Evolutionary conservation across 768 basidiomycete genomes (phyloP).

Genomic region (Mycena olivaceomarginata): DNA sequence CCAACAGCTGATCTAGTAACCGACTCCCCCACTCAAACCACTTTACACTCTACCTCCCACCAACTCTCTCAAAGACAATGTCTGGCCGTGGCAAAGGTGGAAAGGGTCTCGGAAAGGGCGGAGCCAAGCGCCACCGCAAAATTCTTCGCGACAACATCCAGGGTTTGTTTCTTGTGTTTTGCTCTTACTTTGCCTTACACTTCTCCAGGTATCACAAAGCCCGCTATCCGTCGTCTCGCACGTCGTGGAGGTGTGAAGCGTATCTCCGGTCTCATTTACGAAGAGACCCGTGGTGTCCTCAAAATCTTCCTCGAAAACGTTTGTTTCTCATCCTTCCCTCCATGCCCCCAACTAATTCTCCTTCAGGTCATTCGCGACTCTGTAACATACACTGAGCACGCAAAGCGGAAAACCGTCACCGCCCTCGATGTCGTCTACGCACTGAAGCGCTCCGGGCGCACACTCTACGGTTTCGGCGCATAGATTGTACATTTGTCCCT

Average conservation of each 20-base stretch:
- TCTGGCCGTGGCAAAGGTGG: slow-evolving; percentile 93
- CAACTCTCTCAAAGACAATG: slow-evolving; percentile 57
- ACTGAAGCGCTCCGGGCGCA: slow-evolving; percentile 83
- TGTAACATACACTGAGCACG: slow-evolving; percentile 95
- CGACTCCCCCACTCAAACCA: slow-evolving; percentile 18
- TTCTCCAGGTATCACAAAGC: slow-evolving; percentile 82
- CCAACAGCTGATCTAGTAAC: not conserved
- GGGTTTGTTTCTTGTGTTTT: slow-evolving; percentile 56
- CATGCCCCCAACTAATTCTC: not conserved
- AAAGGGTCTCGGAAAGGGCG: slow-evolving; percentile 92
- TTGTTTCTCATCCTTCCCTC: slow-evolving; percentile 40
- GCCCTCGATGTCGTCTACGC: slow-evolving; percentile 91
- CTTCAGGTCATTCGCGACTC: slow-evolving; percentile 88
- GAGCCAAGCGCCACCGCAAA: slow-evolving; percentile 90
- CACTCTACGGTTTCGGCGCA: slow-evolving; percentile 89
- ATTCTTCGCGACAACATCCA: slow-evolving; percentile 87
- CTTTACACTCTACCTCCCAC: not conserved
- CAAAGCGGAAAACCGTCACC: slow-evolving; percentile 91
- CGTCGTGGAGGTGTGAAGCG: slow-evolving; percentile 96
- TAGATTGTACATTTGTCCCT: slow-evolving; percentile 50
- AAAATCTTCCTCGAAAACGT: slow-evolving; percentile 93
- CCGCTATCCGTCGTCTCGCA: slow-evolving; percentile 90
- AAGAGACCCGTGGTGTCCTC: slow-evolving; percentile 93
- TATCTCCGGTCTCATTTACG: slow-evolving; percentile 91
- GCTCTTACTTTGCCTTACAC: slow-evolving; percentile 13